These are phyloP conservation scores for Zasmidium angulare DNA, from an alignment of 2,329 filamentous ascomycete species.

Conservation along the genomic window DNA sequence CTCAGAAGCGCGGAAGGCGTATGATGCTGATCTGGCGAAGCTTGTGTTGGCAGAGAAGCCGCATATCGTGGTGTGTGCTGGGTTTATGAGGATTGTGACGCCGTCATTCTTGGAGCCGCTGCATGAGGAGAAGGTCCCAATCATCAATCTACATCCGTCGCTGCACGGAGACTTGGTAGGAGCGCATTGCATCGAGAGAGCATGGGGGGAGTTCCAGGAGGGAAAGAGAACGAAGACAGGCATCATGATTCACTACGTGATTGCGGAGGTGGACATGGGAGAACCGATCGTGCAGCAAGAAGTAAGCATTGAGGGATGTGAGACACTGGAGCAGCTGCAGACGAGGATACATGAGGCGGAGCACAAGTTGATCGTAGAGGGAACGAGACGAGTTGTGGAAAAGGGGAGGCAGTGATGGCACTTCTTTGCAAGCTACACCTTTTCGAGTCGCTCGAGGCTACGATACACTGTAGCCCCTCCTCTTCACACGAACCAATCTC, in stretches of 20 bases:
- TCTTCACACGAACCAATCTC: too few relatives aligned
- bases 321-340: slow-evolving; percentile 66
- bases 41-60: slow-evolving; percentile 66
- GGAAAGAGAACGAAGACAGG: slow-evolving; percentile 69
- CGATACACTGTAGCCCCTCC: too few relatives aligned
- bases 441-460: too few relatives aligned
- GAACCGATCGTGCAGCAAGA: slow-evolving; percentile 69
- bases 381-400: slow-evolving; percentile 56
- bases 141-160: slow-evolving; percentile 83
- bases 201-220: slow-evolving; percentile 70
- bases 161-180: slow-evolving; percentile 75
- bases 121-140: slow-evolving; percentile 58
- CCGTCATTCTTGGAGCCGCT: slow-evolving; percentile 69
- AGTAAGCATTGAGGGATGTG: slow-evolving; percentile 60
- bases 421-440: too few relatives aligned
- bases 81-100: slow-evolving; percentile 84
- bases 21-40: slow-evolving; percentile 72
- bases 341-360: slow-evolving; percentile 73
- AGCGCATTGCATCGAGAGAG: slow-evolving; percentile 68
- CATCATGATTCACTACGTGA: slow-evolving; percentile 86
- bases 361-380: slow-evolving; percentile 76
- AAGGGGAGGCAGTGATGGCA: neutral
- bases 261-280: slow-evolving; percentile 74
- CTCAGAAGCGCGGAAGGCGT: slow-evolving; percentile 59
- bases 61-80: slow-evolving; percentile 75